These are phyloP conservation scores for Thelonectria olida DNA, from an alignment of 2,329 filamentous ascomycete genomes.

Conservation along the genomic window DNA sequence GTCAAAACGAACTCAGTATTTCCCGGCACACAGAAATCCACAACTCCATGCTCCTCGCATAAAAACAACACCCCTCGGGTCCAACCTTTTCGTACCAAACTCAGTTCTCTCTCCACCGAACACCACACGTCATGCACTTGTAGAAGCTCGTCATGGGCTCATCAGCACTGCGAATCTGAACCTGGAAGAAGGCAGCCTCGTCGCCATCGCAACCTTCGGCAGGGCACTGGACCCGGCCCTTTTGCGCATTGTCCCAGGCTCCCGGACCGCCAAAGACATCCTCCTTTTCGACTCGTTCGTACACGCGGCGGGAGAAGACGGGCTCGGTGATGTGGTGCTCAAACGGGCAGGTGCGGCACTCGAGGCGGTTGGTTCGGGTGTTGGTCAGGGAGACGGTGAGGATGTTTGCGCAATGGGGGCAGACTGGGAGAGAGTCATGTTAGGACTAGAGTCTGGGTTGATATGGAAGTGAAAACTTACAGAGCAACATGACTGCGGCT, in stretches of 20 bases:
- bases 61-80: constrained; percentile 9
- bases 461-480: constrained; percentile 51
- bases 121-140: constrained; percentile 77
- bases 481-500: constrained; percentile 68
- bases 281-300: constrained; percentile 87
- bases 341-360: constrained; percentile 96
- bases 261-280: constrained; percentile 89
- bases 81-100: neutral
- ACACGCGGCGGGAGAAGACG: constrained; percentile 84
- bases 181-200: constrained; percentile 92
- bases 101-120: constrained; percentile 74
- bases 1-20: neutral
- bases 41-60: constrained; percentile 18
- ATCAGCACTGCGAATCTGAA: constrained; percentile 97
- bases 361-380: constrained; percentile 79
- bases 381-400: constrained; percentile 74
- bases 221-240: constrained; percentile 83
- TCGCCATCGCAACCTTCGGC: constrained; percentile 81
- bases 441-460: neutral
- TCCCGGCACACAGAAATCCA: constrained; percentile 12
- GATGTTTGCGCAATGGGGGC: constrained; percentile 84
- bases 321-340: constrained; percentile 82
- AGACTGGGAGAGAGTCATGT: constrained; percentile 62
- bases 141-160: constrained; percentile 98
- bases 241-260: constrained; percentile 92